A percentile compares a stretch with the other conserved stretches of the same genome.
Evolutionary conservation across 2,329 filamentous ascomycete species (phyloP).

Genomic region (Pseudogymnoascus sp.): DNA sequence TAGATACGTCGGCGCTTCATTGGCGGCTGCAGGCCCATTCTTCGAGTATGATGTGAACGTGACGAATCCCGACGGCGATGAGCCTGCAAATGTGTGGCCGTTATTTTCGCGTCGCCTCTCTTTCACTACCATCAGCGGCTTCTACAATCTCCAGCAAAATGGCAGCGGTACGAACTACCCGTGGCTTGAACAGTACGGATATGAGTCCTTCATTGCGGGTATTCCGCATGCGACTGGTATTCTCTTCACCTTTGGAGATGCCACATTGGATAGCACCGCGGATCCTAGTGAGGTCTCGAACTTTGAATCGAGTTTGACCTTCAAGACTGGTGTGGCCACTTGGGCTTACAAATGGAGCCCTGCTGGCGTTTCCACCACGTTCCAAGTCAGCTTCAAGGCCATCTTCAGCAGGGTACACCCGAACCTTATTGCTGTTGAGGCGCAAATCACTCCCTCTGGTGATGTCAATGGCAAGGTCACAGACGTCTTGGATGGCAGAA

Average conservation of each 20-base stretch:
- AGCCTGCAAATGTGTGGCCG: conserved; percentile 56
- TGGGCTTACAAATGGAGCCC: conserved; percentile 65
- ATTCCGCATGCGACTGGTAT: conserved; percentile 62
- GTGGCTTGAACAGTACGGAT: conserved; percentile 62
- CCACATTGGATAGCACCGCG: conserved; percentile 53
- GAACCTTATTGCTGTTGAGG: conserved; percentile 39
- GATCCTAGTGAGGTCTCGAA: conserved; percentile 49
- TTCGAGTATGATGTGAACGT: conserved; percentile 28
- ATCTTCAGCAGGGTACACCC: conserved; percentile 41
- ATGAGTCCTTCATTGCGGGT: conserved; percentile 63
- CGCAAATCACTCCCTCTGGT: conserved; percentile 48
- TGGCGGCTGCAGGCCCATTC: conserved; percentile 27
- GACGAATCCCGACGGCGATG: conserved; percentile 23
- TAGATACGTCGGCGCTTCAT: conserved; percentile 27
- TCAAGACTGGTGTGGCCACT: conserved; percentile 52
- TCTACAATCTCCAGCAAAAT: conserved; percentile 53
- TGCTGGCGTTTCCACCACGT: conserved; percentile 35
- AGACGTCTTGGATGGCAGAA: conserved; percentile 60
- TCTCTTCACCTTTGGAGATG: conserved; percentile 46
- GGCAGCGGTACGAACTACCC: conserved; percentile 56
- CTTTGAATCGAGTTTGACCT: conserved; percentile 54
- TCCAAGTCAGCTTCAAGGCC: conserved; percentile 52
- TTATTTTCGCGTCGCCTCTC: conserved; percentile 54
- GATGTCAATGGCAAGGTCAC: conserved; percentile 51
- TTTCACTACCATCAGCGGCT: conserved; percentile 61